Percentiles rank a stretch among this genome's conserved stretches.
Evolutionary conservation across 2,329 filamentous ascomycete species (phyloP).

Genomic region (Macroventuria anomochaeta): DNA sequence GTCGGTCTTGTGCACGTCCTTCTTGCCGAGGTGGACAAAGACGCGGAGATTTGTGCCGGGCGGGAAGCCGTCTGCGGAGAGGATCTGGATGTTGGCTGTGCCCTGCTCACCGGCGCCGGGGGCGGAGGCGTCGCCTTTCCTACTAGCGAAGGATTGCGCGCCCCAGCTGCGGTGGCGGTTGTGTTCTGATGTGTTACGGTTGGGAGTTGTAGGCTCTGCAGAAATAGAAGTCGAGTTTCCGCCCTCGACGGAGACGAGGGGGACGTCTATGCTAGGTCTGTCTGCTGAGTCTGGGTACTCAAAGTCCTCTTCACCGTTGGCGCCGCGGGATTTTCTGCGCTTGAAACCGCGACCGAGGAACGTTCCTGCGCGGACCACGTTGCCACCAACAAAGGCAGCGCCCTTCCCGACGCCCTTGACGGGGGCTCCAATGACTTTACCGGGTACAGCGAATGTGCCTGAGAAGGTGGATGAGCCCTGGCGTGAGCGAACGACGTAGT

Average conservation of each 20-base stretch:
- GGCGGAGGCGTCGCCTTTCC: constrained; percentile 40
- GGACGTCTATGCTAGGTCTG: constrained; percentile 38
- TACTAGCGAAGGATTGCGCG: constrained; percentile 50
- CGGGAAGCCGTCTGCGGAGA: constrained; percentile 80
- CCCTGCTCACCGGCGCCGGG: constrained; percentile 68
- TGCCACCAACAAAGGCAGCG: constrained; percentile 72
- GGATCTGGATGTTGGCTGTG: constrained; percentile 78
- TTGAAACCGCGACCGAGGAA: constrained; percentile 88
- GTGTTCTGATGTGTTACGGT: constrained; percentile 41
- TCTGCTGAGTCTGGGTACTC: constrained; percentile 54
- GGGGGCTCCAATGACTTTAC: constrained; percentile 92
- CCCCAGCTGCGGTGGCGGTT: constrained; percentile 46
- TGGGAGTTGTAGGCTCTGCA: constrained; percentile 30
- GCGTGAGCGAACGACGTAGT: constrained; percentile 84
- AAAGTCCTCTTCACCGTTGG: constrained; percentile 48
- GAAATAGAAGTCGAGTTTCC: constrained; percentile 20
- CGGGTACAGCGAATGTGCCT: constrained; percentile 84
- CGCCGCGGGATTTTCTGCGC: constrained; percentile 67
- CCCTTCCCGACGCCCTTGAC: constrained; percentile 89
- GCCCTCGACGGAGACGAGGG: constrained; percentile 43
- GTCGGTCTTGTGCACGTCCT: constrained; percentile 90
- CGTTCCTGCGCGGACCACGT: constrained; percentile 86
- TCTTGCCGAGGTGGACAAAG: constrained; percentile 69
- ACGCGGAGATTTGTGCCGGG: constrained; percentile 80
- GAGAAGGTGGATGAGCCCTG: constrained; percentile 94